Evolutionary conservation across 352 stramenopile species (phyloP), one percentile per base, ranked within the genome.

Genomic region (Globisporangium spiculum): DNA sequence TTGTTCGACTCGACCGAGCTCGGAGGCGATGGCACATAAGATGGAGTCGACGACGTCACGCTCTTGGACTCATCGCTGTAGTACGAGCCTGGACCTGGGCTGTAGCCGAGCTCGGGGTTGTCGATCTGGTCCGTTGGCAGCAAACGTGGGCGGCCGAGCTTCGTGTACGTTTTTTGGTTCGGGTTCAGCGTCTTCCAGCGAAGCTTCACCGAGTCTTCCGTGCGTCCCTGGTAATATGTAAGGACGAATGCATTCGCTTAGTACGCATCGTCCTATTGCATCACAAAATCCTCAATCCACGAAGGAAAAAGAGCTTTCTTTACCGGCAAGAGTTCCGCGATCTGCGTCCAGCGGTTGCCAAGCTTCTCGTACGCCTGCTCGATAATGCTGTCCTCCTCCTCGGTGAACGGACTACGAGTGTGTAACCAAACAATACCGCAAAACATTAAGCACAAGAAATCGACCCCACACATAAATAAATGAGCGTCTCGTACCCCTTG

Each of bases 301-400:
- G 26, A 57, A 55, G 18, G 2, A 67, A 22, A 6, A 27, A 27
- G 24, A 18, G 3, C 8, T 7, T 41, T 4, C 55, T 66, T 6
- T 75, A 90, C 90, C 46, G 84, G 84, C 26, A 97, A 67, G 2
- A 91, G 72, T 64, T 92, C 83, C 0, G 90, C 90, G 30, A 97
- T 96, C 60, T 93, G 82, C 12, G 90, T 94, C 90, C 90, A 97
- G 34, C 87, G 85, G 67, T 95, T 96, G 36, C 90, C 90, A 38
- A 91, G 84, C 60, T 87, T 90, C 32, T 93, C 76, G 60, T 96
- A 93, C 10, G 91, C 81, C 46, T 90, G 76, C 63, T 91, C 74
- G 36, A 97, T 88, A 2, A 85, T 76, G 55, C 77, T 75, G 65
- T 97, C 90, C 54, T 89, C 83, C 55, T 88, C 73, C n/a, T 78